Evolutionary conservation across 148 eudicot genomes (phyloP).

Genomic region (Gaultheria prostrata): DNA sequence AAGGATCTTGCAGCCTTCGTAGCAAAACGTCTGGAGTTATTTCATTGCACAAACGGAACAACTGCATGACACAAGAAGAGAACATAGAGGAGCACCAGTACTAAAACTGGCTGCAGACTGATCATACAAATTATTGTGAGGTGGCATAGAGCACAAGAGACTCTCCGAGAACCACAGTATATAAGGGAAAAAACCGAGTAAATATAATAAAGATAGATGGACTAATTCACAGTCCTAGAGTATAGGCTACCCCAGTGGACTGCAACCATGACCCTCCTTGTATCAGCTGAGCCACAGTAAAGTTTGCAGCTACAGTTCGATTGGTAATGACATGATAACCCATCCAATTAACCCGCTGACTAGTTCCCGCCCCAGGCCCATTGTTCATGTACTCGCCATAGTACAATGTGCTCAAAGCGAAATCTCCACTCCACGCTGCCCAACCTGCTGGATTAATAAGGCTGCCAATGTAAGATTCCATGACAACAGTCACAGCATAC

Average conservation of each 20-base stretch:
- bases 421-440: constrained; percentile 32
- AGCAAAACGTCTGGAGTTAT: not conserved
- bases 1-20: not conserved
- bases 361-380: constrained; percentile 38
- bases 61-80: not conserved
- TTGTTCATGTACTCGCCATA: constrained; percentile 44
- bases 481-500: constrained; percentile 34
- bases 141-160: too few species aligned
- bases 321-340: constrained; percentile 40
- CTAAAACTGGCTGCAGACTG: not conserved
- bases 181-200: not conserved
- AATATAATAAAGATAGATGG: not conserved
- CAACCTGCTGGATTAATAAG: constrained; percentile 37
- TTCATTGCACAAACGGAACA: too few species aligned
- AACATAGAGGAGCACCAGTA: not conserved
- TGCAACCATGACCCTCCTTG: constrained; percentile 43
- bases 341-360: constrained; percentile 33
- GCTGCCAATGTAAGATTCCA: constrained; percentile 37
- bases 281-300: constrained; percentile 34
- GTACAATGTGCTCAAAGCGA: constrained; percentile 32
- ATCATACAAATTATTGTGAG: not conserved
- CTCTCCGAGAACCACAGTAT: not conserved
- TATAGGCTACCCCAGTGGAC: constrained; percentile 35
- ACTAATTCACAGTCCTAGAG: constrained; percentile 30
- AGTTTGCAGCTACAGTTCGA: constrained; percentile 30